These are phyloP conservation scores for Rosa chinensis DNA, from an alignment of 306 rosid species.

Conservation along the genomic window DNA sequence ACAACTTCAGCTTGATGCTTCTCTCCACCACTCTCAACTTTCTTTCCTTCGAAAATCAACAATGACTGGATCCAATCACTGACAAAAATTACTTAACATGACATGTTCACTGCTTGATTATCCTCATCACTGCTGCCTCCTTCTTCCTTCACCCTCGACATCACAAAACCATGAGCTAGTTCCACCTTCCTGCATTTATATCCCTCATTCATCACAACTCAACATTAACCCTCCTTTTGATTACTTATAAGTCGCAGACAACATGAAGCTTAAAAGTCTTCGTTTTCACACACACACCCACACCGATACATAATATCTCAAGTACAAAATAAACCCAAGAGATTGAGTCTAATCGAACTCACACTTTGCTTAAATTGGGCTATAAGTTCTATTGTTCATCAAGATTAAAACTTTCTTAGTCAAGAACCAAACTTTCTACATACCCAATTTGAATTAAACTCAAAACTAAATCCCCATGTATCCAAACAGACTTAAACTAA, in stretches of 20 bases:
- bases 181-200: conserved; percentile 74
- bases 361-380: no score
- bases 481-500: no score
- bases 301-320: no score
- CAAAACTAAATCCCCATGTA: no score
- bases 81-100: conserved; percentile 56
- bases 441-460: no score
- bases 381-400: no score
- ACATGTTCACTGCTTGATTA: conserved; percentile 50
- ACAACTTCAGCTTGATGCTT: conserved; percentile 36
- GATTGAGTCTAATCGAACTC: no score
- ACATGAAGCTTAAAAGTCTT: not conserved
- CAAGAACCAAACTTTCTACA: no score
- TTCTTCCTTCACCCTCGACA: conserved; percentile 33
- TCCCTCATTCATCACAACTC: conserved; percentile 14
- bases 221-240: not conserved
- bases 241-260: not conserved
- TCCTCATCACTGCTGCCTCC: conserved; percentile 28
- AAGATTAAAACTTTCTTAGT: no score
- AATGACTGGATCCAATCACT: conserved; percentile 77
- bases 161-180: conserved; percentile 62
- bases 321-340: no score
- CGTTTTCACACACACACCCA: not conserved
- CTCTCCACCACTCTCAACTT: conserved; percentile 32
- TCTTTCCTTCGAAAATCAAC: conserved; percentile 63